Conservation (phyloP, 805 yeast genomes). For the Sugiyamaella mastotermitis region DNA sequence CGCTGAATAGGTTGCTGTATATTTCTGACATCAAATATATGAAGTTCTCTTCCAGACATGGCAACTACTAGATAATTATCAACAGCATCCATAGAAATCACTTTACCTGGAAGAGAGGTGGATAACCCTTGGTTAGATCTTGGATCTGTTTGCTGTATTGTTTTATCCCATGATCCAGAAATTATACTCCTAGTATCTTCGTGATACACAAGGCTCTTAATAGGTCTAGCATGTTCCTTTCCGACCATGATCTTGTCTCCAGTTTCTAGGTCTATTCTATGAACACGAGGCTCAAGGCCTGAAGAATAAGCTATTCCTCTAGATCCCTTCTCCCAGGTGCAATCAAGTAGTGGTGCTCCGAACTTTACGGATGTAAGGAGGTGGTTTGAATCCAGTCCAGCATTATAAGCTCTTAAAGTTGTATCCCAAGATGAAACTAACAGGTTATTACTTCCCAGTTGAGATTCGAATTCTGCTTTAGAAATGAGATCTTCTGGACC, state of each 20-base stretch:
- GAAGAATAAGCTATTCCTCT: conserved; percentile 38
- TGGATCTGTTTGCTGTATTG: conserved; percentile 43
- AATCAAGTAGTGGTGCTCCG: conserved; percentile 29
- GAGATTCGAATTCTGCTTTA: conserved; percentile 34
- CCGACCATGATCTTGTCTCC: conserved; percentile 25
- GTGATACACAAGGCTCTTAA: conserved; percentile 33
- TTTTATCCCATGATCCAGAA: conserved; percentile 60
- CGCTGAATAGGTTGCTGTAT: conserved; percentile 40
- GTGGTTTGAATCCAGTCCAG: conserved; percentile 19
- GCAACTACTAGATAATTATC: conserved; percentile 45
- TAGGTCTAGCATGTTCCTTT: conserved; percentile 35
- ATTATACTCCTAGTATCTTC: conserved; percentile 33
- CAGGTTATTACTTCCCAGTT: conserved; percentile 32
- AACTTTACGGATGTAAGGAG: conserved; percentile 21
- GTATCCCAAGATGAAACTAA: conserved; percentile 58
- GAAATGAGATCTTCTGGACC: conserved; percentile 39
- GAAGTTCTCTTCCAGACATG: conserved; percentile 45
- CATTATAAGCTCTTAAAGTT: conserved; percentile 39
- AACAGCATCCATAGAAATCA: conserved; percentile 56
- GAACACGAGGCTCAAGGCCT: conserved; percentile 49
- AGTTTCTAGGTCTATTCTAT: conserved; percentile 47
- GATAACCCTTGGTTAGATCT: conserved; percentile 23
- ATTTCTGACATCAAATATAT: conserved; percentile 52
- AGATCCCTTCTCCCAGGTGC: conserved; percentile 24
- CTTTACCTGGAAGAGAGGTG: conserved; percentile 40